A percentile compares a stretch with the other conserved stretches of the same genome.
Evolutionary conservation across 495 filamentous ascomycete species (phyloP).

Genomic region (Aspergillus mulundensis): DNA sequence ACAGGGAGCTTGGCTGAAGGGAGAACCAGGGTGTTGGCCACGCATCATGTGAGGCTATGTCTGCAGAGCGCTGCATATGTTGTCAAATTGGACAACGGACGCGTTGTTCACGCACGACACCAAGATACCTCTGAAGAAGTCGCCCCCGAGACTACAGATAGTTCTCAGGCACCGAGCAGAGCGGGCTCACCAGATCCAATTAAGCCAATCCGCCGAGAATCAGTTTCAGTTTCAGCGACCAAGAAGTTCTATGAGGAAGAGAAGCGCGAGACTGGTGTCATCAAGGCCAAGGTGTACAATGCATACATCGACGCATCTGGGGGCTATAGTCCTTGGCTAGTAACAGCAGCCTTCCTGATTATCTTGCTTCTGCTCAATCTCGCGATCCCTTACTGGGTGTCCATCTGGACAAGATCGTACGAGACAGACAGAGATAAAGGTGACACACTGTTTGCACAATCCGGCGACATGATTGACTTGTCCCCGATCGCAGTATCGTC

Average conservation of each 20-base stretch:
- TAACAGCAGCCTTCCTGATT: slow-evolving; percentile 46
- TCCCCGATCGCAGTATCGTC: neutral
- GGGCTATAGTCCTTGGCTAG: slow-evolving; percentile 57
- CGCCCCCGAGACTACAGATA: neutral
- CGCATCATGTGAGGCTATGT: slow-evolving; percentile 74
- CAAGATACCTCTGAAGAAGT: slow-evolving; percentile 30
- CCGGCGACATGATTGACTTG: neutral
- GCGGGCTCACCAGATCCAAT: neutral
- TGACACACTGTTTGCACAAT: neutral
- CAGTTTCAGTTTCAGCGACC: slow-evolving; percentile 36
- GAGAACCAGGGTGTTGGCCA: slow-evolving; percentile 74
- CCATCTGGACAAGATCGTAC: slow-evolving; percentile 55
- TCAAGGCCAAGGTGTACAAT: slow-evolving; percentile 59
- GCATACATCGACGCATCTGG: slow-evolving; percentile 64
- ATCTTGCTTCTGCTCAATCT: slow-evolving; percentile 32
- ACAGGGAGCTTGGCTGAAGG: slow-evolving; percentile 64
- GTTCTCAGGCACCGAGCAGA: neutral
- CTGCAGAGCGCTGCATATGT: slow-evolving; percentile 65
- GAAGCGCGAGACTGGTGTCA: slow-evolving; percentile 58
- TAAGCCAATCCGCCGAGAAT: slow-evolving; percentile 18
- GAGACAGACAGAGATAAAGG: neutral
- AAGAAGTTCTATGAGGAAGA: slow-evolving; percentile 77
- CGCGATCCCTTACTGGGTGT: slow-evolving; percentile 55
- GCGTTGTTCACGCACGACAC: slow-evolving; percentile 26
- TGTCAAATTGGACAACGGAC: slow-evolving; percentile 64